Base-by-base conservation (phyloP, 345 rosid genomes). In the Hibiscus mutabilis region DNA sequence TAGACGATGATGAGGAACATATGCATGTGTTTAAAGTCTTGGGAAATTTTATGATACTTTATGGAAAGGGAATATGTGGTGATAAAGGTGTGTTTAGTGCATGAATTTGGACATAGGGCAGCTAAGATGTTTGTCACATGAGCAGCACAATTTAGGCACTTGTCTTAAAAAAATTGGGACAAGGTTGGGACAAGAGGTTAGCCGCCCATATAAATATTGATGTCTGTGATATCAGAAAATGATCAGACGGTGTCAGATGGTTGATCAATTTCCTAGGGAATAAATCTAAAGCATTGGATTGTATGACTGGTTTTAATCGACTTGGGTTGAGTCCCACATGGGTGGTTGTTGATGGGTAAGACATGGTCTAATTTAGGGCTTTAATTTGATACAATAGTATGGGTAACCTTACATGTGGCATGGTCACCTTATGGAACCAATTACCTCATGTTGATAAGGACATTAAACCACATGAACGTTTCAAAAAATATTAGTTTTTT, bases 161-260 rank as follows among this genome's bases (percentile, higher is more conserved):
- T 85, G 87, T 77, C 86, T 31, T 25, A 62, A 11, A 18, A 40
- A 33, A 33, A 12, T 18, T 74, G 84, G 80, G 88, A 85, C 87
- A 87, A 33, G 70, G 29, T 66, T 51, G 44, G 81, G 89, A 84
- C 91, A 86, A 73, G 21, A 31, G 46, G 60, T 46, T 47, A 69
- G 77, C 80, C 77, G 80, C 77, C 66, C 75, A 68, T 56, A 67
- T 64, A 65, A 64, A 61, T 57, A 22, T 57, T 72, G 77, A 77
- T 67, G 71, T 74, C 82, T 67, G 53, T 46, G 78, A 68, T 66
- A 52, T 46, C 65, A 46, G 70, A 46, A 37, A 0, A 13, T 42
- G 5, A 76, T 70, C 76, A 4, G 14, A 79, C 84, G 83, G 74
- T 13, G 21, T 60, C 44, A 14, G 29, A 71, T 76, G 14, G 18